Percentiles rank a stretch among this genome's conserved stretches.
Conservation (phyloP, 169 alveolate species). For the Miamiensis avidus region DNA sequence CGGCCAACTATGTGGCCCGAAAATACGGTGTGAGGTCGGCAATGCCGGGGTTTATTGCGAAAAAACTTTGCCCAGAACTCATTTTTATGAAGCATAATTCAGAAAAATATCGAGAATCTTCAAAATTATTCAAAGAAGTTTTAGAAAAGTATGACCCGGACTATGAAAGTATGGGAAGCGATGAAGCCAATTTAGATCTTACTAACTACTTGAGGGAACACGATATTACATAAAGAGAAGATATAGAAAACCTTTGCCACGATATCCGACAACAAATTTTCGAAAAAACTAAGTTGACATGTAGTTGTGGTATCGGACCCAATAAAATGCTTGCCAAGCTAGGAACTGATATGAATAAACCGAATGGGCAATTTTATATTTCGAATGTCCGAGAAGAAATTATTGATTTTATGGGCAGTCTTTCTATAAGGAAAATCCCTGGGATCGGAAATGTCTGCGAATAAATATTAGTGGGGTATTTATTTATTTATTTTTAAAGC, state of each 20-base stretch:
- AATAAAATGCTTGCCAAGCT: conserved; percentile 87
- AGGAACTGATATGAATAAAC: conserved; percentile 84
- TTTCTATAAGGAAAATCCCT: conserved; percentile 78
- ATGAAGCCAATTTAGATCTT: conserved; percentile 86
- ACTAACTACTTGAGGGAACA: conserved; percentile 63
- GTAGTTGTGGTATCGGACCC: conserved; percentile 85
- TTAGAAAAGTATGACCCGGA: conserved; percentile 76
- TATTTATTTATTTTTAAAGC: neutral
- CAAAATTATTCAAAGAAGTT: conserved; percentile 63
- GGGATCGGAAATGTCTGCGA: conserved; percentile 81
- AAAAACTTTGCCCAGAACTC: conserved; percentile 73
- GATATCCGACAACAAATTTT: conserved; percentile 70
- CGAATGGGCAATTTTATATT: conserved; percentile 78
- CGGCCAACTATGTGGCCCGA: conserved; percentile 90
- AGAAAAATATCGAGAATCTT: conserved; percentile 66
- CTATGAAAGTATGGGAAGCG: conserved; percentile 80
- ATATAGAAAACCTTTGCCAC: conserved; percentile 56
- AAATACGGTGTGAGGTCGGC: conserved; percentile 90
- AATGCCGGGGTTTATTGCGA: conserved; percentile 91
- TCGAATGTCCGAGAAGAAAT: conserved; percentile 52
- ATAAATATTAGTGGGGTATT: conserved; percentile 45
- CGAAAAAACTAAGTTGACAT: conserved; percentile 71
- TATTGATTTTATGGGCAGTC: conserved; percentile 57
- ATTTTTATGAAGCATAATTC: conserved; percentile 56
- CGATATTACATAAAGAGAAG: conserved; percentile 56